These are phyloP conservation scores for Aspergillus incahuasiensis DNA, from an alignment of 495 filamentous ascomycete species.

Conservation along the genomic window DNA sequence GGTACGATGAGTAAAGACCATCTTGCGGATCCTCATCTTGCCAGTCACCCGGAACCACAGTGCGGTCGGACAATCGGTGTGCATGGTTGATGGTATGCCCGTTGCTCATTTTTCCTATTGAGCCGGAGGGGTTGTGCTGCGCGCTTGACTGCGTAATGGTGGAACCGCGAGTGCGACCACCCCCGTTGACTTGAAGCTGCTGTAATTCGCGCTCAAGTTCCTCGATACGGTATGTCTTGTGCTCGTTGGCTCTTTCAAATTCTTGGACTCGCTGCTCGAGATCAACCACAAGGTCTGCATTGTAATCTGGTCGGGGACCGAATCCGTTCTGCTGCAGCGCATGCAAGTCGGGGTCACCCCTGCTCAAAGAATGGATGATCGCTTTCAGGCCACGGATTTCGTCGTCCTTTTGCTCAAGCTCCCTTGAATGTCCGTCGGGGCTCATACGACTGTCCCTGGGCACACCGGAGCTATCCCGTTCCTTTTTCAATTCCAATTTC, in stretches of 20 bases:
- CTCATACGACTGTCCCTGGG: conserved; percentile 49
- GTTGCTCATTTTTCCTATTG: conserved; percentile 28
- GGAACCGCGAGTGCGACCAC: conserved; percentile 34
- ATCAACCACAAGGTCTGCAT: conserved; percentile 32
- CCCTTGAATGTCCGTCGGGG: conserved; percentile 53
- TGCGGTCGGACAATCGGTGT: conserved; percentile 44
- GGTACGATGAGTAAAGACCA: conserved; percentile 26
- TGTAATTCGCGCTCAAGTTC: conserved; percentile 88
- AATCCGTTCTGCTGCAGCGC: conserved; percentile 26
- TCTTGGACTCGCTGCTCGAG: conserved; percentile 77
- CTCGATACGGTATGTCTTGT: conserved; percentile 72
- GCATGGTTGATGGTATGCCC: conserved; percentile 27
- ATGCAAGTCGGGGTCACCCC: conserved; percentile 51
- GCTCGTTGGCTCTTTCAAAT: conserved; percentile 62
- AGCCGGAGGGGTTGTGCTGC: conserved; percentile 36
- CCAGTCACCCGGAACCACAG: conserved; percentile 43
- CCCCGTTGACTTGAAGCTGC: conserved; percentile 41
- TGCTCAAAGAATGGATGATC: conserved; percentile 91
- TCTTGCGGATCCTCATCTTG: conserved; percentile 33
- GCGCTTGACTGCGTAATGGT: conserved; percentile 37
- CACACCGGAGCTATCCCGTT: conserved; percentile 77
- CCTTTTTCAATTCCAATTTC: conserved; percentile 81
- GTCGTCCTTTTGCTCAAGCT: conserved; percentile 91
- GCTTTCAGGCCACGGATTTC: conserved; percentile 96
- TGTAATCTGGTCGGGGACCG: conserved; percentile 22